phyloP scores from a whole-genome alignment of 169 alveolate species.

The Plasmodium sp. region DNA sequence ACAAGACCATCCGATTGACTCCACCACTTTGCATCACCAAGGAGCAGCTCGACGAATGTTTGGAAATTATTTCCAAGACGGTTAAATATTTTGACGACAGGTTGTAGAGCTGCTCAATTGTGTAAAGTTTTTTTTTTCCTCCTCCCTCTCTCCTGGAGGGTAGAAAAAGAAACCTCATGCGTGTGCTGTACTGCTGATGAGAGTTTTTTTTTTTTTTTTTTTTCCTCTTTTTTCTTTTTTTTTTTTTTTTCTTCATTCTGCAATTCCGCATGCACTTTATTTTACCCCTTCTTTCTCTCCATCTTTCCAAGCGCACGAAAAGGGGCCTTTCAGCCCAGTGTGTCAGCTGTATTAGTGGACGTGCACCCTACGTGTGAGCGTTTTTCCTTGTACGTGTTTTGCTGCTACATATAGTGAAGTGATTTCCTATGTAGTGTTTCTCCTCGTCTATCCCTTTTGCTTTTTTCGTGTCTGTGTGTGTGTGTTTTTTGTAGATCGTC shows the following conservation, averaged over 20 bases:
- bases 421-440: background rate
- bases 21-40: constrained; percentile 93
- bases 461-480: background rate
- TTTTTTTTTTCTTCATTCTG: background rate
- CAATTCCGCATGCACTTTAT: background rate
- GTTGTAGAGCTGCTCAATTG: background rate
- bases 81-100: constrained; percentile 73
- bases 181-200: background rate
- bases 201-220: background rate
- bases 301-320: background rate
- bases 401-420: background rate
- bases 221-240: background rate
- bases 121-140: background rate
- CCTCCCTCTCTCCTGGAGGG: background rate
- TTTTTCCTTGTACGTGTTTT: background rate
- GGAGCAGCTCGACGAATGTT: constrained; percentile 85
- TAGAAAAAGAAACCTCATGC: background rate
- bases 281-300: background rate
- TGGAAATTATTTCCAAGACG: constrained; percentile 78
- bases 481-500: background rate
- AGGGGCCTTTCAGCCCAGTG: background rate
- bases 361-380: background rate
- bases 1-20: constrained; percentile 90
- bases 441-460: background rate
- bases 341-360: background rate